Conservation (phyloP, 2,329 filamentous ascomycete species). For the Botryotinia narcissicola region DNA sequence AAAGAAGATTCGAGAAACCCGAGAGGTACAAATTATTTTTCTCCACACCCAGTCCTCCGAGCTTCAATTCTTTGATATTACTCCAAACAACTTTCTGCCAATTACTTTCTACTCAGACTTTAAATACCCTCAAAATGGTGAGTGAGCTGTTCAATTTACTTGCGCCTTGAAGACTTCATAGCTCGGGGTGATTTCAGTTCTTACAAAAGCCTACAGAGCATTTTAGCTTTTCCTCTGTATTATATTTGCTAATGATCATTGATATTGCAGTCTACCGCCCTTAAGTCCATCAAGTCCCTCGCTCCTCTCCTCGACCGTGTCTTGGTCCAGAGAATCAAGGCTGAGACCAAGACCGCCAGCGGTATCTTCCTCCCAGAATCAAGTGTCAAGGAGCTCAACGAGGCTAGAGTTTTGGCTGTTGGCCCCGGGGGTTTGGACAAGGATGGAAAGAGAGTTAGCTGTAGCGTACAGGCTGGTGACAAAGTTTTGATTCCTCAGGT, state of each 20-base stretch:
- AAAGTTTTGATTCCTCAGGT: constrained; percentile 95
- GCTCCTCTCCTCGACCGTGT: constrained; percentile 96
- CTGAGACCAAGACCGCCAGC: constrained; percentile 91
- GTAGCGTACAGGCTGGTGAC: constrained; percentile 81
- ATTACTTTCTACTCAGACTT: background rate
- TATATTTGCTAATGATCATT: constrained; percentile 1
- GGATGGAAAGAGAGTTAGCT: constrained; percentile 82
- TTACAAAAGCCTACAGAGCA: background rate
- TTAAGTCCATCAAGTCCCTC: constrained; percentile 94
- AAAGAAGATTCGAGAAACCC: constrained; percentile 21
- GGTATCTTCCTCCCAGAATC: constrained; percentile 98
- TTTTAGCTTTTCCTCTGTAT: background rate
- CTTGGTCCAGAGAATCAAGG: constrained; percentile 96
- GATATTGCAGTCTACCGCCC: constrained; percentile 58
- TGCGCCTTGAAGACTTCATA: background rate
- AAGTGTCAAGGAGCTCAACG: constrained; percentile 96
- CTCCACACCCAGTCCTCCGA: constrained; percentile 13
- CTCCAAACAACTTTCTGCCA: background rate
- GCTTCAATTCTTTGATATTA: constrained; percentile 15
- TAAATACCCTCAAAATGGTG: constrained; percentile 7
- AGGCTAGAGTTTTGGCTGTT: constrained; percentile 93
- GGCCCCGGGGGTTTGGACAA: constrained; percentile 85
- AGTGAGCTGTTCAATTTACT: background rate
- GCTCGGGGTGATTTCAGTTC: background rate
- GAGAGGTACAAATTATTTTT: constrained; percentile 22